These are phyloP conservation scores for Cladophialophora bantiana DNA, from an alignment of 2,329 filamentous ascomycete species.

Conservation along the genomic window DNA sequence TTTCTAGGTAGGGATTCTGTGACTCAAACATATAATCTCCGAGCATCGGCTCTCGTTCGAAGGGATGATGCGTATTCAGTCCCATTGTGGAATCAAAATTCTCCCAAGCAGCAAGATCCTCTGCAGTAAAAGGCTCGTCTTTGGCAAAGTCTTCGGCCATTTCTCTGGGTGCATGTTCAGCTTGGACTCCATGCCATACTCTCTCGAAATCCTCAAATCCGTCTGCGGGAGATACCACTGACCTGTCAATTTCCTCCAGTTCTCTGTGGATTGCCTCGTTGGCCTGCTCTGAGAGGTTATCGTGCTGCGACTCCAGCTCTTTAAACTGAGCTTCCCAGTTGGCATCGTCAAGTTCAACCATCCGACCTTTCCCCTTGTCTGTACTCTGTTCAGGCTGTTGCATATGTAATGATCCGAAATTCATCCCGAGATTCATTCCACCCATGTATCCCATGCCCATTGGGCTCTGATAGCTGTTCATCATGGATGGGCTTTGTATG, in stretches of 20 bases:
- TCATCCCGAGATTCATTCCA: slow-evolving; percentile 61
- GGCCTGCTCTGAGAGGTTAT: slow-evolving; percentile 66
- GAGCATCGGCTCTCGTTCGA: slow-evolving; percentile 70
- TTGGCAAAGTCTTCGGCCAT: slow-evolving; percentile 71
- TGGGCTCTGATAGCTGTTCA: slow-evolving; percentile 58
- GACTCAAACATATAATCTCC: slow-evolving; percentile 95
- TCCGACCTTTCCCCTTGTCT: slow-evolving; percentile 79
- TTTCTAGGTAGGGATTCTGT: slow-evolving; percentile 85
- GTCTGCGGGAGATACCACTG: slow-evolving; percentile 68
- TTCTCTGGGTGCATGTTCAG: slow-evolving; percentile 59
- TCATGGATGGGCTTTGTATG: slow-evolving; percentile 61
- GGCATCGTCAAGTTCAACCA: slow-evolving; percentile 90
- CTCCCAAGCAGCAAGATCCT: slow-evolving; percentile 82
- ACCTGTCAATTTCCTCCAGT: slow-evolving; percentile 87
- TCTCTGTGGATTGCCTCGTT: slow-evolving; percentile 82
- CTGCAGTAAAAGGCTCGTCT: slow-evolving; percentile 67
- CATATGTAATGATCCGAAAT: slow-evolving; percentile 59
- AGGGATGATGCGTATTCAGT: slow-evolving; percentile 67
- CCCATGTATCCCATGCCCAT: slow-evolving; percentile 53
- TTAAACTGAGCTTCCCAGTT: slow-evolving; percentile 98
- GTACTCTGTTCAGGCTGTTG: slow-evolving; percentile 51
- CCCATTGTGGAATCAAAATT: slow-evolving; percentile 66
- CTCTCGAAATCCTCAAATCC: slow-evolving; percentile 87
- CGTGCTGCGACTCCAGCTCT: slow-evolving; percentile 63
- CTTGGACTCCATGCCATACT: slow-evolving; percentile 62